Evolutionary conservation across 1,284 basidiomycete species (phyloP).

Genomic region (Wallemia mellicola): DNA sequence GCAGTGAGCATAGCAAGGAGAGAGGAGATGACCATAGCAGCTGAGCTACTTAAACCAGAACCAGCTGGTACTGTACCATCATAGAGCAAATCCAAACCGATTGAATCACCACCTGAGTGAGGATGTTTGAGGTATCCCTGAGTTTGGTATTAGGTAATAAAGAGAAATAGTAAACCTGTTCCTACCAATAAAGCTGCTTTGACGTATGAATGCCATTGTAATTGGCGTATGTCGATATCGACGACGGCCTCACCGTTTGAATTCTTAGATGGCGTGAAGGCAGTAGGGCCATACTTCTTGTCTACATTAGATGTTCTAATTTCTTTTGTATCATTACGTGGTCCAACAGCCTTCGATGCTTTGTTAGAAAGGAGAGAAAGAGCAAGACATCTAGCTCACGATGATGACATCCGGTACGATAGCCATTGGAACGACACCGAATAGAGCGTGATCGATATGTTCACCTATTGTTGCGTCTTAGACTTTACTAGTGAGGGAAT

Average conservation of each 20-base stretch:
- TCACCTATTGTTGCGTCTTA: too few relatives aligned
- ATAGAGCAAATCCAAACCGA: constrained; percentile 35
- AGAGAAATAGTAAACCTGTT: constrained; percentile 6
- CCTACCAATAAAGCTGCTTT: constrained; percentile 46
- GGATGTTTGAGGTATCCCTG: constrained; percentile 42
- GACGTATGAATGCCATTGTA: constrained; percentile 60
- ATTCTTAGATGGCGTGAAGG: constrained; percentile 28
- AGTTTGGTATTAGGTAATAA: background rate
- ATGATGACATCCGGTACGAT: constrained; percentile 61
- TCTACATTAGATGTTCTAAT: constrained; percentile 23
- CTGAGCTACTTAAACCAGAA: constrained; percentile 42
- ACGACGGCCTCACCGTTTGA: constrained; percentile 24
- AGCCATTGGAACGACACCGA: constrained; percentile 51
- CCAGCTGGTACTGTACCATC: constrained; percentile 51
- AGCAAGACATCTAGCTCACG: constrained; percentile 11
- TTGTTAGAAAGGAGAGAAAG: background rate
- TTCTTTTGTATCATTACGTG: constrained; percentile 4
- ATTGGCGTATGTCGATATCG: constrained; percentile 36
- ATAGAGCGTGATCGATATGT: constrained; percentile 59
- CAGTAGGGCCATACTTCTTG: constrained; percentile 26
- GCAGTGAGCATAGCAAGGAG: constrained; percentile 44
- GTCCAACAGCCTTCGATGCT: background rate
- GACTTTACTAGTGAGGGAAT: too few relatives aligned
- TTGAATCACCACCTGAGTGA: constrained; percentile 21
- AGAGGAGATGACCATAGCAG: constrained; percentile 56